phyloP scores from a whole-genome alignment of 768 basidiomycete genomes.

The Aureoboletus auriporus region DNA sequence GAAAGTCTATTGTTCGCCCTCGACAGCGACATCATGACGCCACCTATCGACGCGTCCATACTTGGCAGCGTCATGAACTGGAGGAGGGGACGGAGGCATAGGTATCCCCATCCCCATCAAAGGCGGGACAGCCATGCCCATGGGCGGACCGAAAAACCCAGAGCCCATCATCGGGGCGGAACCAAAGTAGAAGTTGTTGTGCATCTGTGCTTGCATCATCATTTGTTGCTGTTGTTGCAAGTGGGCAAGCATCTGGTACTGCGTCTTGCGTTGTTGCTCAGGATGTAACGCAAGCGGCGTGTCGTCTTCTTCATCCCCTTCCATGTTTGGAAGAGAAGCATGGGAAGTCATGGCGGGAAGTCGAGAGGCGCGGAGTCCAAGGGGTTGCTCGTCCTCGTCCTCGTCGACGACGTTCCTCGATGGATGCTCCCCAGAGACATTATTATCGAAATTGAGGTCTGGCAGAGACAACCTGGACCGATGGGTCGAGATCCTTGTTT shows the following conservation, averaged over 20 bases:
- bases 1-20: constrained; percentile 43
- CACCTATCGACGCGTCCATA: constrained; percentile 73
- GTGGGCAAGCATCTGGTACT: constrained; percentile 39
- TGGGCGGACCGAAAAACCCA: constrained; percentile 61
- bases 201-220: constrained; percentile 76
- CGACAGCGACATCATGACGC: constrained; percentile 74
- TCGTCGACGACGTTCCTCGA: constrained; percentile 39
- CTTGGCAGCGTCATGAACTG: constrained; percentile 60
- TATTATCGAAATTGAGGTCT: constrained; percentile 40
- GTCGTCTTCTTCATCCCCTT: constrained; percentile 61
- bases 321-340: constrained; percentile 23
- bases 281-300: constrained; percentile 69
- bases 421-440: constrained; percentile 16
- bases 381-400: constrained; percentile 59
- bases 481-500: constrained; percentile 40
- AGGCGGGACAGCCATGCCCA: constrained; percentile 44
- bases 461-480: constrained; percentile 42
- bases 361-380: constrained; percentile 64
- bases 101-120: constrained; percentile 40
- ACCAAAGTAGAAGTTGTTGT: constrained; percentile 71
- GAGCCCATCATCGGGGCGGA: constrained; percentile 63
- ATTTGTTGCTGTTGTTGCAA: constrained; percentile 59
- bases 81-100: constrained; percentile 54
- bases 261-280: constrained; percentile 74
- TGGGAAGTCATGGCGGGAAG: constrained; percentile 24